Evolutionary conservation across 2,329 filamentous ascomycete genomes (phyloP).

Genomic region (Colletotrichum higginsianum): DNA sequence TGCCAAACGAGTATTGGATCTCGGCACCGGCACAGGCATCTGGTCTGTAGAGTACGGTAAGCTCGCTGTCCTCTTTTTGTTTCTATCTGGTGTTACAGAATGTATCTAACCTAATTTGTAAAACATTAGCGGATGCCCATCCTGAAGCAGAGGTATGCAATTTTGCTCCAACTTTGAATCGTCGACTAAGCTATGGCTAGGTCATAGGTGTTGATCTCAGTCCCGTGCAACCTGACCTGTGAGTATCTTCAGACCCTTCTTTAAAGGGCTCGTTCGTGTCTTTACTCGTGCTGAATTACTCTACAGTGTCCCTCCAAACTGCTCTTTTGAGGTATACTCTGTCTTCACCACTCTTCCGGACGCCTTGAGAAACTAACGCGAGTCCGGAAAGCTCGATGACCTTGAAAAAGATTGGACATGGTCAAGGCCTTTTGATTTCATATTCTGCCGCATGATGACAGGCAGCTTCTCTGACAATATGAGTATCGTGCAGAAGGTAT

Average conservation of each 20-base stretch:
- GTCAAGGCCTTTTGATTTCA: conserved; percentile 55
- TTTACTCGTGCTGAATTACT: background rate
- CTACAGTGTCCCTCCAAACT: conserved; percentile 61
- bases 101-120: background rate
- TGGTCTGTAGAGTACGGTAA: conserved; percentile 61
- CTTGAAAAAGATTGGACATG: conserved; percentile 57
- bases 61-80: too few species aligned
- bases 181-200: conserved; percentile 27
- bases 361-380: background rate
- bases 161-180: background rate
- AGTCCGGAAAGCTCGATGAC: conserved; percentile 53
- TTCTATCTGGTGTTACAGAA: too few species aligned
- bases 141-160: conserved; percentile 48
- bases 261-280: background rate
- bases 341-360: background rate
- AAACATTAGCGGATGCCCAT: conserved; percentile 48
- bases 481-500: background rate
- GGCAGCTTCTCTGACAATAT: conserved; percentile 46
- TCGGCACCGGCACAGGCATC: conserved; percentile 63
- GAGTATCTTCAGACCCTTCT: conserved; percentile 2
- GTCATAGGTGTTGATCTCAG: conserved; percentile 59
- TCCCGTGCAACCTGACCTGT: conserved; percentile 57
- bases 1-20: conserved; percentile 55
- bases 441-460: conserved; percentile 54
- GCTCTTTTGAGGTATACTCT: conserved; percentile 58